Percentiles rank a stretch among this genome's conserved stretches.
Conservation (phyloP, 1,284 basidiomycete genomes). For the Moesziomyces antarcticus region DNA sequence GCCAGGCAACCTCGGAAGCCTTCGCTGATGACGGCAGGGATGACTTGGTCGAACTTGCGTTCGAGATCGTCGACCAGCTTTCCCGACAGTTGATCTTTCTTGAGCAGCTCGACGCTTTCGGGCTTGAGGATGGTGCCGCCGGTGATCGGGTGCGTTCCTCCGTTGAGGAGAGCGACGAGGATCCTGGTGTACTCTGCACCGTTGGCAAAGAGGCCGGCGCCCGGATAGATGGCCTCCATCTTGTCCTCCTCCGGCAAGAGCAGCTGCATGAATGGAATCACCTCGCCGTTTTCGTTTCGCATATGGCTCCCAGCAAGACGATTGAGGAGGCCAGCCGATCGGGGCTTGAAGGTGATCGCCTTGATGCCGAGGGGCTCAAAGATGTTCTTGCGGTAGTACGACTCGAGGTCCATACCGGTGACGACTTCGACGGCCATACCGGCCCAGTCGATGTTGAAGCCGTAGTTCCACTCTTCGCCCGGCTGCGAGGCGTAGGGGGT, state of each 20-base stretch:
- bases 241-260: slow-evolving; percentile 24
- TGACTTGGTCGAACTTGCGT: slow-evolving; percentile 17
- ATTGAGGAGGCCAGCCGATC: slow-evolving; percentile 14
- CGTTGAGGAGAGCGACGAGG: slow-evolving; percentile 51
- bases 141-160: slow-evolving; percentile 45
- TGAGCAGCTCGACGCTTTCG: slow-evolving; percentile 44
- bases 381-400: slow-evolving; percentile 53
- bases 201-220: slow-evolving; percentile 37
- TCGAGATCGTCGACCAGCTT: slow-evolving; percentile 12
- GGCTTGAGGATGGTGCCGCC: slow-evolving; percentile 53
- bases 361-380: slow-evolving; percentile 56
- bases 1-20: slow-evolving; percentile 14
- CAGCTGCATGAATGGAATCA: slow-evolving; percentile 16
- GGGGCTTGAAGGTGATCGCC: slow-evolving; percentile 44
- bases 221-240: slow-evolving; percentile 50
- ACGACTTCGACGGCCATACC: slow-evolving; percentile 47
- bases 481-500: slow-evolving; percentile 48
- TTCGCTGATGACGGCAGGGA: slow-evolving; percentile 14
- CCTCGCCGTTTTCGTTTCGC: slow-evolving; percentile 12
- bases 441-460: slow-evolving; percentile 51
- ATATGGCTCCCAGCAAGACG: slow-evolving; percentile 20
- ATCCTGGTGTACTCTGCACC: slow-evolving; percentile 36
- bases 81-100: slow-evolving; percentile 36
- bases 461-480: slow-evolving; percentile 51
- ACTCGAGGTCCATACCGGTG: slow-evolving; percentile 49